Percentiles rank a stretch among this genome's conserved stretches.
These are phyloP conservation scores for Discostella stelligeroides DNA, from an alignment of 108 stramenopile species.

Conservation along the genomic window DNA sequence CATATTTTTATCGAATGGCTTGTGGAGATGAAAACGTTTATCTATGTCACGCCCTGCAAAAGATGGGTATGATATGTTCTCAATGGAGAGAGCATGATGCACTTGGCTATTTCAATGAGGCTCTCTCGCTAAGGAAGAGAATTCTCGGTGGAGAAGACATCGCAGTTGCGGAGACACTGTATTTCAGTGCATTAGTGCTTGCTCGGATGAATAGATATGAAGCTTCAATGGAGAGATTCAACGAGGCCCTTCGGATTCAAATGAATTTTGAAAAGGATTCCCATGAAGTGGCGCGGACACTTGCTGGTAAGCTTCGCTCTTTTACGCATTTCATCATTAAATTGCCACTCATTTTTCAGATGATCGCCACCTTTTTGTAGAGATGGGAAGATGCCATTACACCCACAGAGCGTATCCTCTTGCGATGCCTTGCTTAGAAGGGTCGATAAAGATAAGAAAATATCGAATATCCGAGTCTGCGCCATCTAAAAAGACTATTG, in stretches of 20 bases:
- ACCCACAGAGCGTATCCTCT: constrained; percentile 26
- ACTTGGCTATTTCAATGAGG: constrained; percentile 42
- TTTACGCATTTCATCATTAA: neutral
- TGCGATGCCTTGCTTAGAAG: constrained; percentile 43
- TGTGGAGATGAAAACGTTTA: constrained; percentile 41
- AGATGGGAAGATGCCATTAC: constrained; percentile 42
- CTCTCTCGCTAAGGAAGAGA: constrained; percentile 31
- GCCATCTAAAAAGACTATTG: constrained; percentile 12
- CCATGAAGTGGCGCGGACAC: constrained; percentile 45
- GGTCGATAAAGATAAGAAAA: constrained; percentile 37
- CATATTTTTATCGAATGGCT: constrained; percentile 38
- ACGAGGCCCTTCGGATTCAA: constrained; percentile 53
- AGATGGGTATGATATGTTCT: constrained; percentile 38
- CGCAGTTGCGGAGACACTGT: constrained; percentile 44
- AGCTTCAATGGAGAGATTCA: constrained; percentile 50
- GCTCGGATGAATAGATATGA: constrained; percentile 38
- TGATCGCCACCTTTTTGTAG: neutral
- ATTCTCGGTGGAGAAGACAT: constrained; percentile 36
- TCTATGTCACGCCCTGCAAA: constrained; percentile 42
- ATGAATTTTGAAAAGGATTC: constrained; percentile 32
- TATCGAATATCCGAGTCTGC: constrained; percentile 36
- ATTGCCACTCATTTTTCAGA: neutral
- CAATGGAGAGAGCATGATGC: constrained; percentile 28
- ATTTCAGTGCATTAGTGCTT: constrained; percentile 41
- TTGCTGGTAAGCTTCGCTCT: constrained; percentile 22